Evolutionary conservation across 2,329 filamentous ascomycete species (phyloP).

Genomic region (Immersiporthe knoxdaviesiana): DNA sequence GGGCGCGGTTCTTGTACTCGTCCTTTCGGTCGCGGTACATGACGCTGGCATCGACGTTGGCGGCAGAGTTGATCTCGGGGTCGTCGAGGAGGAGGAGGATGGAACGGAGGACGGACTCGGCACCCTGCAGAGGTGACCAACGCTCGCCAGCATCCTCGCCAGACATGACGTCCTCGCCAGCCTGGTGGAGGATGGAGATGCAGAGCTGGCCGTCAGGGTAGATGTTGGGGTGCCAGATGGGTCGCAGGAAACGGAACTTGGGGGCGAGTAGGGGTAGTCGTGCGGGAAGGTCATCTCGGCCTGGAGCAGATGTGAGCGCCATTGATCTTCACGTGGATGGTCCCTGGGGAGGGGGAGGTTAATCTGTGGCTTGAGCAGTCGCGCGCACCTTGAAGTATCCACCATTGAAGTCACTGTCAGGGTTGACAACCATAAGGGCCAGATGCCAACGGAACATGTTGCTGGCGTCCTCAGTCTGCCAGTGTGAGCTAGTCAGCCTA

Average conservation of each 20-base stretch:
- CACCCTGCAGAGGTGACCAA: slow-evolving; percentile 92
- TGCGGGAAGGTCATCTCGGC: slow-evolving; percentile 84
- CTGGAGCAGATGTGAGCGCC: slow-evolving; percentile 40
- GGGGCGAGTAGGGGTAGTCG: slow-evolving; percentile 93
- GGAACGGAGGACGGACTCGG: slow-evolving; percentile 92
- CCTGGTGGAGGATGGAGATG: slow-evolving; percentile 93
- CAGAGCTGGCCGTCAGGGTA: slow-evolving; percentile 89
- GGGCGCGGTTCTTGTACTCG: slow-evolving; percentile 71
- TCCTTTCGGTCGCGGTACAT: slow-evolving; percentile 75
- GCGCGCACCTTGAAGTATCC: slow-evolving; percentile 80
- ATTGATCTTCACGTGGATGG: neutral
- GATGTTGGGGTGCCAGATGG: slow-evolving; percentile 91
- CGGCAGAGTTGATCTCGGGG: slow-evolving; percentile 89
- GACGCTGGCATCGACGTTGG: slow-evolving; percentile 91
- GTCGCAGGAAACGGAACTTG: slow-evolving; percentile 78
- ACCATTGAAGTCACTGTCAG: slow-evolving; percentile 88
- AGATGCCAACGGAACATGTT: slow-evolving; percentile 88
- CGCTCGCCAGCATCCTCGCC: slow-evolving; percentile 88
- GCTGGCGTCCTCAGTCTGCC: slow-evolving; percentile 75
- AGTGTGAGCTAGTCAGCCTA: slow-evolving; percentile 23
- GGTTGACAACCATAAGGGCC: slow-evolving; percentile 89
- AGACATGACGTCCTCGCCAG: slow-evolving; percentile 90
- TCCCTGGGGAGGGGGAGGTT: neutral
- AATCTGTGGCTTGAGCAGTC: neutral
- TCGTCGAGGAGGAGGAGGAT: slow-evolving; percentile 91